phyloP scores from a whole-genome alignment of 2,329 filamentous ascomycete species.

The Diplodia scrobiculata region DNA sequence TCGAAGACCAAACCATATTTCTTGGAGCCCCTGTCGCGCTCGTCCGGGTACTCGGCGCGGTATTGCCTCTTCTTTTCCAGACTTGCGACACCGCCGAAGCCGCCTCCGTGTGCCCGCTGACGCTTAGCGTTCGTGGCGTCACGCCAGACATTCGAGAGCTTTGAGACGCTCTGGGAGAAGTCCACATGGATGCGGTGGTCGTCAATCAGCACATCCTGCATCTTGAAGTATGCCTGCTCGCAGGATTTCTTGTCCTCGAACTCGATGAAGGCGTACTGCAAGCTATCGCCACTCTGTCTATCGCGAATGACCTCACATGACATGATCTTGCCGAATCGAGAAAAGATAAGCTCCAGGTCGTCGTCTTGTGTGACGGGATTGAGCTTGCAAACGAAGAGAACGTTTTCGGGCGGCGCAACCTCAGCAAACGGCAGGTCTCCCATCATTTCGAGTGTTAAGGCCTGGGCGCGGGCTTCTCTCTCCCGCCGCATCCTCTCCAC shows the following conservation, averaged over 20 bases:
- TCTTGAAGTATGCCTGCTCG: constrained; percentile 96
- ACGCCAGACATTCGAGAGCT: constrained; percentile 86
- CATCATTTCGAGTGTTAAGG: constrained; percentile 94
- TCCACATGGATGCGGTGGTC: constrained; percentile 98
- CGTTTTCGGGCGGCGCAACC: constrained; percentile 94
- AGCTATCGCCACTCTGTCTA: constrained; percentile 86
- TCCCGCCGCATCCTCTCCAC: constrained; percentile 80
- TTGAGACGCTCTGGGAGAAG: constrained; percentile 91
- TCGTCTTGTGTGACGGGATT: constrained; percentile 96
- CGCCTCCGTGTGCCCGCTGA: constrained; percentile 63
- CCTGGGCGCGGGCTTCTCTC: constrained; percentile 88
- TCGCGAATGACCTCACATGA: constrained; percentile 97
- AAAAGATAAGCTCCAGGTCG: constrained; percentile 93
- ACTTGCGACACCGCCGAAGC: constrained; percentile 86
- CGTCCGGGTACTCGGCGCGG: constrained; percentile 56
- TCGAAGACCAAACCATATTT: constrained; percentile 82
- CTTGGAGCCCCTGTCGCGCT: constrained; percentile 48
- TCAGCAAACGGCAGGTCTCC: constrained; percentile 96
- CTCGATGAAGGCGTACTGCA: constrained; percentile 98
- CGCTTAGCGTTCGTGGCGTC: constrained; percentile 82
- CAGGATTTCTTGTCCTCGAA: constrained; percentile 91
- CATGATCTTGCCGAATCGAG: constrained; percentile 90
- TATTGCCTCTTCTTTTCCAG: constrained; percentile 93
- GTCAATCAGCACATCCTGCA: constrained; percentile 96
- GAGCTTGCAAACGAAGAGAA: constrained; percentile 96